Evolutionary conservation across 2,329 filamentous ascomycete genomes (phyloP).

Genomic region (Hymenoscyphus fraxineus): DNA sequence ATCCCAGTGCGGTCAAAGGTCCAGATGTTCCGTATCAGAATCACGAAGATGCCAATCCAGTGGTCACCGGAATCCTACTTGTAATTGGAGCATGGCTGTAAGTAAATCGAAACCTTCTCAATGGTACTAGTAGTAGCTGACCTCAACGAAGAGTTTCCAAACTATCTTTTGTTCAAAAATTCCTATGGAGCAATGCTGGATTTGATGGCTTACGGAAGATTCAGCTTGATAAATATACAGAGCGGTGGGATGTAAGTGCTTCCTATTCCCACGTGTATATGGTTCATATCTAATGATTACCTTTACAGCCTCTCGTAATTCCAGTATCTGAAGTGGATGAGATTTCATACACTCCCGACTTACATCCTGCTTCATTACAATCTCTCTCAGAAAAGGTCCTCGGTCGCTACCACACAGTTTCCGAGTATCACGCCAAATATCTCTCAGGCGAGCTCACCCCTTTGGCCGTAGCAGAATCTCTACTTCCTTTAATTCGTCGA

Average conservation of each 20-base stretch:
- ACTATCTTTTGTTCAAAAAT: conserved; percentile 56
- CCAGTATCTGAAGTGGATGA: conserved; percentile 32
- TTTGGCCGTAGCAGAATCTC: conserved; percentile 62
- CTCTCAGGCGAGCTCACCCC: conserved; percentile 67
- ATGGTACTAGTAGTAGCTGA: background rate
- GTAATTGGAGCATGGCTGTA: conserved; percentile 60
- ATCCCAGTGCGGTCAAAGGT: conserved; percentile 29
- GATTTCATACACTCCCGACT: conserved; percentile 28
- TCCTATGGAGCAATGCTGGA: conserved; percentile 67
- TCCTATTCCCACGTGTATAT: background rate
- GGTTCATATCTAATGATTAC: conserved; percentile 10
- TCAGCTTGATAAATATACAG: conserved; percentile 42
- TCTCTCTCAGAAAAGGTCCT: conserved; percentile 40
- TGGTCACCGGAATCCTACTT: conserved; percentile 62
- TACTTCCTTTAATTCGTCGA: conserved; percentile 67
- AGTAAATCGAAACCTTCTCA: conserved; percentile 27
- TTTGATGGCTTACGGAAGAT: conserved; percentile 48
- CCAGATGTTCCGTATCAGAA: conserved; percentile 42
- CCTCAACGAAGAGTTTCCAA: conserved; percentile 50
- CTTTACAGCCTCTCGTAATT: conserved; percentile 51
- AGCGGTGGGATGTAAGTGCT: conserved; percentile 46
- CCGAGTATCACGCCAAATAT: conserved; percentile 76
- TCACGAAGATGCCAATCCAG: conserved; percentile 61
- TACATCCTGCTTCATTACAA: conserved; percentile 41
- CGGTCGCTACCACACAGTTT: conserved; percentile 62